Conservation (phyloP, 495 filamentous ascomycete species). For the Tuber microsphaerosporum region DNA sequence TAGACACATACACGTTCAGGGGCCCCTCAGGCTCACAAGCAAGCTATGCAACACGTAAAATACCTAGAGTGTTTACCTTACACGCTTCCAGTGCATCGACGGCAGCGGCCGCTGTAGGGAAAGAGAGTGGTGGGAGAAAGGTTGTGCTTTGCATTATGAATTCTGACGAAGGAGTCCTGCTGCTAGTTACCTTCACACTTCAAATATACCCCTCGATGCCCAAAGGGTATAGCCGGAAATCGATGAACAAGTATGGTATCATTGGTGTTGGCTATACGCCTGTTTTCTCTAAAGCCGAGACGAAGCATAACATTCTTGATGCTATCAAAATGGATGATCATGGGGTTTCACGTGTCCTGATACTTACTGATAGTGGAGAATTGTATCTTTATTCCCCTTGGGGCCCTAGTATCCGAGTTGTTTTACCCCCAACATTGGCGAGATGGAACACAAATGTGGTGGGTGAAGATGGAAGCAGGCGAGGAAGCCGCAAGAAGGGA, state of each 20-base stretch:
- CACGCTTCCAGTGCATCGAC: constrained; percentile 51
- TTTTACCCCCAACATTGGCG: constrained; percentile 46
- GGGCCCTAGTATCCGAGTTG: constrained; percentile 56
- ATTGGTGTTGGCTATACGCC: constrained; percentile 38
- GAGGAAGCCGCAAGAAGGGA: constrained; percentile 39
- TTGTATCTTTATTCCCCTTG: constrained; percentile 71
- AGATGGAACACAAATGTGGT: constrained; percentile 42
- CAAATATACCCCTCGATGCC: constrained; percentile 42
- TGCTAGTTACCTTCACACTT: constrained; percentile 57
- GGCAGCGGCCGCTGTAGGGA: constrained; percentile 46
- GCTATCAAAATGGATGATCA: constrained; percentile 68
- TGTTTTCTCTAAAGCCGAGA: constrained; percentile 28
- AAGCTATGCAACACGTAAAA: constrained; percentile 32
- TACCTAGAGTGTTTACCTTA: constrained; percentile 56
- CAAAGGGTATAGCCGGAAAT: constrained; percentile 32
- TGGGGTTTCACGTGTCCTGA: constrained; percentile 58
- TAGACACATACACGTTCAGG: constrained; percentile 62
- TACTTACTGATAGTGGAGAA: constrained; percentile 59
- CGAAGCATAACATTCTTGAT: constrained; percentile 60
- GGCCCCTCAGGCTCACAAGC: constrained; percentile 43
- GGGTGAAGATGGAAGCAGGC: constrained; percentile 40
- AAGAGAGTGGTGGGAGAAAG: constrained; percentile 41
- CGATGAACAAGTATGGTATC: constrained; percentile 30
- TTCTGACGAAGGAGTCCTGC: constrained; percentile 56
- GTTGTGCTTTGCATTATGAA: constrained; percentile 65